Conservation (phyloP, 202 grass and related monocot species). For the Tripidium arundinaceum region DNA sequence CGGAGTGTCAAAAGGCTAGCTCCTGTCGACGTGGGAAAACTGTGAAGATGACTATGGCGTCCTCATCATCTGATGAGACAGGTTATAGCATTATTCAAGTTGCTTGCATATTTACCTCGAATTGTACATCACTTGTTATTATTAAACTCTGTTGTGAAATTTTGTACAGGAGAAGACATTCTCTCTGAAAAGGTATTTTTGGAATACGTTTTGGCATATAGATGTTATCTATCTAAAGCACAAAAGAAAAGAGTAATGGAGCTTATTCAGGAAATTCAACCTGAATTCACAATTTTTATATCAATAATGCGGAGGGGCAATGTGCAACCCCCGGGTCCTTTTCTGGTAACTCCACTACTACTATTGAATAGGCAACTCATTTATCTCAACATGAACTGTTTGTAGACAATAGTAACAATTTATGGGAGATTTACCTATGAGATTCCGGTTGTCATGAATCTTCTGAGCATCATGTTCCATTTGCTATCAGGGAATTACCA, state of each 20-base stretch:
- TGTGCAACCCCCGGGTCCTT: slow-evolving; percentile 18
- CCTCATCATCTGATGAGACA: not conserved
- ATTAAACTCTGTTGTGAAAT: not conserved
- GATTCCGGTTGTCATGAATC: not conserved
- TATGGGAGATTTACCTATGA: not conserved
- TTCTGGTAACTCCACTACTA: slow-evolving; percentile 28
- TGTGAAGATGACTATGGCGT: not conserved
- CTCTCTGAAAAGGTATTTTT: not conserved
- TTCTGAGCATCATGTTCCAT: slow-evolving; percentile 13
- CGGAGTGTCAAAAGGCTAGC: not conserved
- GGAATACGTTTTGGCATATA: slow-evolving; percentile 23
- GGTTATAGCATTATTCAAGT: slow-evolving; percentile 11
- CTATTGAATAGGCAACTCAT: not conserved
- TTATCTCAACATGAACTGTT: not conserved
- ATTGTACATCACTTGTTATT: not conserved
- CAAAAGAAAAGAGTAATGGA: slow-evolving; percentile 25
- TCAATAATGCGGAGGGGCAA: slow-evolving; percentile 26
- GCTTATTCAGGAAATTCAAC: slow-evolving; percentile 31
- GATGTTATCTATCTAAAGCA: slow-evolving; percentile 16
- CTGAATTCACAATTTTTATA: slow-evolving; percentile 27
- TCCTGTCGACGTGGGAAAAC: not conserved
- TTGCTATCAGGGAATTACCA: slow-evolving; percentile 30
- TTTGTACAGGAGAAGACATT: slow-evolving; percentile 24
- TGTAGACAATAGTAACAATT: not conserved
- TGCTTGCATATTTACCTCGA: not conserved